Evolutionary conservation across 129 eudicot species (phyloP).

Genomic region (Flaveria sonorensis): DNA sequence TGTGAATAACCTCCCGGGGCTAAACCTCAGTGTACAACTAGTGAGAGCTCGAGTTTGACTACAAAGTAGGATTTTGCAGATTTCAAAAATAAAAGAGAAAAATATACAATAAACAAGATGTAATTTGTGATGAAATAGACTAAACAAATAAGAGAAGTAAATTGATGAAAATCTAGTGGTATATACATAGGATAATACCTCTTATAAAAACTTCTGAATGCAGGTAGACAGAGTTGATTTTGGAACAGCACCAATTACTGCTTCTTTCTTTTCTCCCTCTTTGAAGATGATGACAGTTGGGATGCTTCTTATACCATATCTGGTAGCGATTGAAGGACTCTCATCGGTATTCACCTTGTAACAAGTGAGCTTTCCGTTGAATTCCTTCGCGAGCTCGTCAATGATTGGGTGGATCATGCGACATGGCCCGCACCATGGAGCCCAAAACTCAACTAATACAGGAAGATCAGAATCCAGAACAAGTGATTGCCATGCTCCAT

Average conservation of each 20-base stretch:
- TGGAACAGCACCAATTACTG: slow-evolving; percentile 95
- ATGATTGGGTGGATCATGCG: slow-evolving; percentile 87
- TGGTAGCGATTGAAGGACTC: slow-evolving; percentile 65
- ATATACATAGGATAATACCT: slow-evolving; percentile 31
- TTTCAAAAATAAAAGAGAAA: not conserved
- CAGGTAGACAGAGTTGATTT: slow-evolving; percentile 57
- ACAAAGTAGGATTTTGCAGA: too few relatives aligned
- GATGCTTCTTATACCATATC: slow-evolving; percentile 88
- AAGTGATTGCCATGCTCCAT: slow-evolving; percentile 59
- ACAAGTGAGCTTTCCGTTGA: slow-evolving; percentile 73
- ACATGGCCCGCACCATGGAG: slow-evolving; percentile 99
- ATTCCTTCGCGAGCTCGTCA: slow-evolving; percentile 74
- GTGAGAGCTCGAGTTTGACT: too few relatives aligned
- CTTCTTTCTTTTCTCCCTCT: slow-evolving; percentile 90
- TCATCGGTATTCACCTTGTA: slow-evolving; percentile 91
- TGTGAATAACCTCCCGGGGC: not conserved
- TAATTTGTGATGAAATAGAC: slow-evolving; percentile 33
- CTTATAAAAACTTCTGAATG: slow-evolving; percentile 81
- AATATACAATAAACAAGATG: slow-evolving; percentile 1
- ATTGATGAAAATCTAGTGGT: slow-evolving; percentile 22
- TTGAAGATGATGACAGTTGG: slow-evolving; percentile 87
- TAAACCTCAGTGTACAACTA: too few relatives aligned
- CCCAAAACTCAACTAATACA: slow-evolving; percentile 97
- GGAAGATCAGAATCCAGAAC: slow-evolving; percentile 63
- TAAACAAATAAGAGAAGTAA: slow-evolving; percentile 23